Conservation (phyloP, 2,329 filamentous ascomycete species). For the Talaromyces funiculosus region DNA sequence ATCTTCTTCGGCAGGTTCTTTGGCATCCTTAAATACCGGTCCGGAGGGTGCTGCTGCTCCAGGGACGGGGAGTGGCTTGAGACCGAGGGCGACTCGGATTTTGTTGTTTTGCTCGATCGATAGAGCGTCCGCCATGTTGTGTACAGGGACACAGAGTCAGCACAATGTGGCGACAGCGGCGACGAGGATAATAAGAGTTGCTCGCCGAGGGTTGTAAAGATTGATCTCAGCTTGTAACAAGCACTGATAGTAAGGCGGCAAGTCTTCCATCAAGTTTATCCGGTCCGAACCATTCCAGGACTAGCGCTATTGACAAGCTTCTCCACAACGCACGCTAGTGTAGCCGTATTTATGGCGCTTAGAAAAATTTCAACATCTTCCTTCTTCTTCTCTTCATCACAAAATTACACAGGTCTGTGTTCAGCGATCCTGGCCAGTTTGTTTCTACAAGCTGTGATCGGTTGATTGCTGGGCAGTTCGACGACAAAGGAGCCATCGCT, state of each 20-base stretch:
- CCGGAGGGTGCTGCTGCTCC: constrained; percentile 49
- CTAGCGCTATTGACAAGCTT: constrained; percentile 23
- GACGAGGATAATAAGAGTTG: not conserved
- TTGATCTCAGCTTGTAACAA: not conserved
- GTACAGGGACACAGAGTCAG: not conserved
- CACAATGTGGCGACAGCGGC: not conserved
- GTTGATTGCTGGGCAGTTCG: constrained; percentile 84
- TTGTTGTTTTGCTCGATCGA: constrained; percentile 92
- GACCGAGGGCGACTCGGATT: constrained; percentile 78
- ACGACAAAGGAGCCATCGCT: constrained; percentile 75
- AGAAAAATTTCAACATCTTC: constrained; percentile 32
- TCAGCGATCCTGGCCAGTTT: constrained; percentile 63
- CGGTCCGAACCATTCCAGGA: constrained; percentile 1
- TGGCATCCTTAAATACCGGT: constrained; percentile 50
- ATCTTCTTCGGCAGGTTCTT: constrained; percentile 51
- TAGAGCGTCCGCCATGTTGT: constrained; percentile 50
- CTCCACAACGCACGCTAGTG: constrained; percentile 22
- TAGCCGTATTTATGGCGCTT: constrained; percentile 19
- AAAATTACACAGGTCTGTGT: constrained; percentile 70
- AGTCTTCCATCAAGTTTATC: not conserved
- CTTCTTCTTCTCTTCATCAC: constrained; percentile 32
- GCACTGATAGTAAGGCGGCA: not conserved
- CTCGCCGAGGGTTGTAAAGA: not conserved
- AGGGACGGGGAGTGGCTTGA: constrained; percentile 82
- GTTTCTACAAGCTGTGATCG: constrained; percentile 49